Conservation (phyloP, 768 basidiomycete genomes). For the Mycena crocata region DNA sequence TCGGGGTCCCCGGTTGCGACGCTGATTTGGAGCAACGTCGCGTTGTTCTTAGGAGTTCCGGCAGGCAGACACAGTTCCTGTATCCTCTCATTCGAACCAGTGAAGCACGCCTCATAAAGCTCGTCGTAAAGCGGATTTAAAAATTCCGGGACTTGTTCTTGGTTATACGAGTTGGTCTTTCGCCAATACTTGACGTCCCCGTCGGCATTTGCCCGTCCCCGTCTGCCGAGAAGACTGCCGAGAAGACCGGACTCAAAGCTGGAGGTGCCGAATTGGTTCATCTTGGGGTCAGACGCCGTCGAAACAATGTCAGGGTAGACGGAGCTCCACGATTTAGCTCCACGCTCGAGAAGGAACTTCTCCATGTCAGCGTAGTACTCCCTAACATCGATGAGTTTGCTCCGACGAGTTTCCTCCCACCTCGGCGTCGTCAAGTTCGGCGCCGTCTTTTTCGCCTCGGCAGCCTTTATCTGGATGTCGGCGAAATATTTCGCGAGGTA, state of each 20-base stretch:
- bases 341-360: constrained; percentile 44
- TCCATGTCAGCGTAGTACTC: constrained; percentile 51
- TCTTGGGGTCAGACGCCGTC: constrained; percentile 29
- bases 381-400: constrained; percentile 40
- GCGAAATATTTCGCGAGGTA: constrained; percentile 19
- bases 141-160: constrained; percentile 44
- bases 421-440: constrained; percentile 22
- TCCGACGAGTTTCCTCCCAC: constrained; percentile 28
- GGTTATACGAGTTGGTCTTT: constrained; percentile 36
- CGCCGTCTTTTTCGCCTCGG: constrained; percentile 6
- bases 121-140: constrained; percentile 58
- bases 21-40: constrained; percentile 56
- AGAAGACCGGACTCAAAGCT: too few relatives aligned
- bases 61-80: constrained; percentile 65
- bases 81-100: constrained; percentile 63
- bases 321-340: constrained; percentile 58
- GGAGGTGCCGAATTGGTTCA: constrained; percentile 4
- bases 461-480: not conserved
- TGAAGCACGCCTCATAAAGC: constrained; percentile 66
- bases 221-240: not conserved
- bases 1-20: constrained; percentile 43
- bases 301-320: constrained; percentile 45
- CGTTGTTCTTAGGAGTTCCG: constrained; percentile 38
- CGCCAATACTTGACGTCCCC: constrained; percentile 37
- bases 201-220: not conserved